Evolutionary conservation across 768 basidiomycete species (phyloP).

Genomic region (Agrocybe pediades): DNA sequence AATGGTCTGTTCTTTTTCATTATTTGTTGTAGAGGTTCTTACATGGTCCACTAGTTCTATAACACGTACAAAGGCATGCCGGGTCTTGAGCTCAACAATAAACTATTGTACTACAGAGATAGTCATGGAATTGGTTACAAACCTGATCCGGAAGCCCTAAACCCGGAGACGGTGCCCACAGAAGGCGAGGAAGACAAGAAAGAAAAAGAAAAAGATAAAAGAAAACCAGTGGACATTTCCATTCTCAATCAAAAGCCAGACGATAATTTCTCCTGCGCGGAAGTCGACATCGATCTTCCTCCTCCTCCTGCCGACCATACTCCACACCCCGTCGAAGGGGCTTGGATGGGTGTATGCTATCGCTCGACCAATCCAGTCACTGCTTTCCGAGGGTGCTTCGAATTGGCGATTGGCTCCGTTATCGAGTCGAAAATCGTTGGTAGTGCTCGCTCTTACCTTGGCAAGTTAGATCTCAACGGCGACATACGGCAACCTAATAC

Average conservation of each 20-base stretch:
- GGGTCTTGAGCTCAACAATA: not conserved
- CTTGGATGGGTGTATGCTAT: not conserved
- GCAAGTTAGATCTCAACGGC: not conserved
- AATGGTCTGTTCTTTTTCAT: not conserved
- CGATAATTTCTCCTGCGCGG: not conserved
- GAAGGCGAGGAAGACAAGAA: not conserved
- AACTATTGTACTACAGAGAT: not conserved
- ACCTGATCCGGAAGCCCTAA: too few species aligned
- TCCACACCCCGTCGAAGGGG: not conserved
- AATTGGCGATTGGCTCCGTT: not conserved
- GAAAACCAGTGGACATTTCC: not conserved
- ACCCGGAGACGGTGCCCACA: too few species aligned
- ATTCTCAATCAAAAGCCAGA: not conserved
- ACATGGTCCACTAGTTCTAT: not conserved
- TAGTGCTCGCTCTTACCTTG: not conserved
- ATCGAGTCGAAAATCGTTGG: not conserved
- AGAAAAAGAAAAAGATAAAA: not conserved
- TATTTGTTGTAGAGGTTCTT: not conserved
- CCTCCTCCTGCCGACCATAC: not conserved
- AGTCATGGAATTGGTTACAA: not conserved
- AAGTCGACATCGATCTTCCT: not conserved
- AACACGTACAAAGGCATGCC: not conserved
- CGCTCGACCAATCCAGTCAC: not conserved
- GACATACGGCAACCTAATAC: not conserved
- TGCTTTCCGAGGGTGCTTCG: not conserved